Conservation (phyloP, 2,329 filamentous ascomycete genomes). For the Aquanectria penicillioides region DNA sequence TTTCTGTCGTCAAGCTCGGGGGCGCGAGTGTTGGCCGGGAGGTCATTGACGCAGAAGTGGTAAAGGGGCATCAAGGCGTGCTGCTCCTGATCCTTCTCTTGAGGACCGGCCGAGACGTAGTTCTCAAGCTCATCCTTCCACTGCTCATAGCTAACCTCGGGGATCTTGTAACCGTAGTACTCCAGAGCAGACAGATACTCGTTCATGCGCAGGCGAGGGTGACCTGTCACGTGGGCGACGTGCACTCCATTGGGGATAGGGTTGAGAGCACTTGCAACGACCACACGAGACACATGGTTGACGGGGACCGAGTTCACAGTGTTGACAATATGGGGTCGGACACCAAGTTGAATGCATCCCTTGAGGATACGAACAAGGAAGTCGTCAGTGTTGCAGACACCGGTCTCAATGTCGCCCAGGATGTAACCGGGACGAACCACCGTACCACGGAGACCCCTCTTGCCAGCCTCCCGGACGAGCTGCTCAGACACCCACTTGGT, state of each 20-base stretch:
- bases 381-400: slow-evolving; percentile 84
- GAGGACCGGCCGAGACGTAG: slow-evolving; percentile 26
- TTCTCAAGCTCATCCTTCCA: slow-evolving; percentile 45
- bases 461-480: slow-evolving; percentile 81
- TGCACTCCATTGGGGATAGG: slow-evolving; percentile 62
- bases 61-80: slow-evolving; percentile 26
- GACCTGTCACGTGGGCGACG: slow-evolving; percentile 82
- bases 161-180: slow-evolving; percentile 77
- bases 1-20: slow-evolving; percentile 54
- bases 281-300: slow-evolving; percentile 80
- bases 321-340: slow-evolving; percentile 81
- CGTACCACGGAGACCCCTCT: slow-evolving; percentile 79
- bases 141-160: slow-evolving; percentile 74
- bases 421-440: slow-evolving; percentile 89
- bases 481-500: slow-evolving; percentile 81
- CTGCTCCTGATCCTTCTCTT: slow-evolving; percentile 38
- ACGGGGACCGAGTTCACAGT: slow-evolving; percentile 91
- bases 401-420: slow-evolving; percentile 75
- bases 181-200: slow-evolving; percentile 77
- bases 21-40: slow-evolving; percentile 25
- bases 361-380: slow-evolving; percentile 89
- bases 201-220: slow-evolving; percentile 82
- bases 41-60: slow-evolving; percentile 24
- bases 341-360: slow-evolving; percentile 82
- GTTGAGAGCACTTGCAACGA: slow-evolving; percentile 74